phyloP scores from a whole-genome alignment of 768 basidiomycete genomes.

The Sutorius australiensis region DNA sequence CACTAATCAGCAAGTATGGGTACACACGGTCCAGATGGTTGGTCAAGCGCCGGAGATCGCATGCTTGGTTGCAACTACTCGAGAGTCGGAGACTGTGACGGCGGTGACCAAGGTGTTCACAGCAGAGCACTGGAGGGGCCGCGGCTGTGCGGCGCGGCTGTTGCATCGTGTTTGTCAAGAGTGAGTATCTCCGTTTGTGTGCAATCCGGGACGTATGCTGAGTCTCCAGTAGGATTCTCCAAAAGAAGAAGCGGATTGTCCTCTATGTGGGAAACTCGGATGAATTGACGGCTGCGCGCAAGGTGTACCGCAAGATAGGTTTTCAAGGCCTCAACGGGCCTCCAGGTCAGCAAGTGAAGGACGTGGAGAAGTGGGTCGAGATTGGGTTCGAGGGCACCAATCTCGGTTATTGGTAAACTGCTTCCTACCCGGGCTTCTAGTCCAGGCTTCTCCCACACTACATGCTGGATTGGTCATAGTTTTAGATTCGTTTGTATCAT shows the following conservation, averaged over 20 bases:
- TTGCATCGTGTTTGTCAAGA: neutral
- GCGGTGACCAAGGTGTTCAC: neutral
- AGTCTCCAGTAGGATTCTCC: conserved; percentile 29
- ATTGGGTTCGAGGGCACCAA: conserved; percentile 13
- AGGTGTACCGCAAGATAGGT: conserved; percentile 19
- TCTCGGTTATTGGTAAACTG: conserved; percentile 16
- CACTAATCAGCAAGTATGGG: neutral
- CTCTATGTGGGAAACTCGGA: conserved; percentile 55
- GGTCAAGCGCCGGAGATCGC: neutral
- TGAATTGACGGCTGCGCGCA: conserved; percentile 17
- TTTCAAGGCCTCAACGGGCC: conserved; percentile 17
- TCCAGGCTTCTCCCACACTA: neutral
- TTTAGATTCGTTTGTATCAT: neutral
- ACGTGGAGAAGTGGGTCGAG: conserved; percentile 20
- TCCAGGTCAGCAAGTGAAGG: conserved; percentile 5
- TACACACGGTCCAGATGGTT: neutral
- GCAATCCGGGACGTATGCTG: neutral
- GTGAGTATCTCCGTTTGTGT: neutral
- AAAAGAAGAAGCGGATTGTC: conserved; percentile 35
- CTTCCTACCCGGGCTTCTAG: no score
- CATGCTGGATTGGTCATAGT: neutral
- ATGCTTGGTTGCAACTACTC: neutral
- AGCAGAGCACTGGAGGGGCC: neutral
- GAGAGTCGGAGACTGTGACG: neutral
- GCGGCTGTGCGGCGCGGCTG: neutral